phyloP scores from a whole-genome alignment of 495 filamentous ascomycete species.

The Chaetomidium leptoderma region DNA sequence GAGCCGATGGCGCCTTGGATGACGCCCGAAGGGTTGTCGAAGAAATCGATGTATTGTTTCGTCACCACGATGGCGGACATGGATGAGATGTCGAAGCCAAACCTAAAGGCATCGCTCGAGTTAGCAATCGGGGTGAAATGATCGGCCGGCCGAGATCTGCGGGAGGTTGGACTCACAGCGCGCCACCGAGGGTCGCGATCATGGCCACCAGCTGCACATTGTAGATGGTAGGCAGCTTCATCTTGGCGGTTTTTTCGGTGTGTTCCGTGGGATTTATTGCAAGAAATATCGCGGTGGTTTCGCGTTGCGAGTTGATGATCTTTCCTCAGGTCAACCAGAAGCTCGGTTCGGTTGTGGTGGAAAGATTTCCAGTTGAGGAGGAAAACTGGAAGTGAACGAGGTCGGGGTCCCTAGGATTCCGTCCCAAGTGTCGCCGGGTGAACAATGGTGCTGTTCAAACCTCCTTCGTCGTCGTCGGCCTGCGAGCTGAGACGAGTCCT shows the following conservation, averaged over 20 bases:
- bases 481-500: slow-evolving; percentile 6
- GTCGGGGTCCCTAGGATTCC: not conserved
- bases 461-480: not conserved
- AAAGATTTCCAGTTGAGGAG: not conserved
- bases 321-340: not conserved
- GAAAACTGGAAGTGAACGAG: too few relatives aligned
- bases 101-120: slow-evolving; percentile 25
- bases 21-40: slow-evolving; percentile 59
- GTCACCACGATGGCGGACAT: slow-evolving; percentile 72
- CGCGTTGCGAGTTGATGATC: not conserved
- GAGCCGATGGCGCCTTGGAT: slow-evolving; percentile 62
- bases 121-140: not conserved
- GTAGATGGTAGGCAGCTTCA: slow-evolving; percentile 49
- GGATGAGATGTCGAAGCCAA: slow-evolving; percentile 58
- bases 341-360: too few relatives aligned
- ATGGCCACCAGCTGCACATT: slow-evolving; percentile 61
- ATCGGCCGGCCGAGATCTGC: too few relatives aligned
- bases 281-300: not conserved
- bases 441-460: not conserved
- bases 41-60: slow-evolving; percentile 62
- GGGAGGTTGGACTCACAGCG: slow-evolving; percentile 39
- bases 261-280: too few relatives aligned
- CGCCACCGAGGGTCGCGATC: slow-evolving; percentile 57
- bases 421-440: not conserved
- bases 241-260: not conserved